Base-by-base conservation (phyloP, 371 early-diverging fungal genomes). In the Rhizopus stolonifer region DNA sequence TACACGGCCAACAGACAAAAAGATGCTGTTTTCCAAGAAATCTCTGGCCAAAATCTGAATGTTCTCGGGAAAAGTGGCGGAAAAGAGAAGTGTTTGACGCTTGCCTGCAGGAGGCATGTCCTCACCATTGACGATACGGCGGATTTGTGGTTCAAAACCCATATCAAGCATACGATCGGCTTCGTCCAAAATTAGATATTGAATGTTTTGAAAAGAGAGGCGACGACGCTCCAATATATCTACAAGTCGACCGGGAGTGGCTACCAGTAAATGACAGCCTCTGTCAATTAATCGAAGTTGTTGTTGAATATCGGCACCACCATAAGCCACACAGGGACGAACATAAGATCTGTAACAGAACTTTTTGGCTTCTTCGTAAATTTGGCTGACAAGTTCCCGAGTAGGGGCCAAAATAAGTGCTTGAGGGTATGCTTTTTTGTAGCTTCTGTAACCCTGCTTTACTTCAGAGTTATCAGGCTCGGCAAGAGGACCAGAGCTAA, bases 131-230 rank as follows among this genome's bases (percentile, higher is more conserved):
- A 99, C 97, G 60, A 99, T 93, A 31, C 92, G 90, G 51, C 99
- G 86, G 59, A 99, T 98, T 73, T 99, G 99, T 29, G 95, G 94
- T 71, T 98, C 98, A 77, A 99, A 99, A 50, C 99, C 99, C 97
- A 97, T 98, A 65, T 99, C 99, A 36, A 98, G 83, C 94, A 98
- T 95, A 57, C 99, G 90, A 77, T 99, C 99, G 19, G 99, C 99
- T 77, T 99, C 99, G 70, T 99, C 99, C 17, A 99, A 75, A 5
- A 99, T 95, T 25, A 99, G 74, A 64, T 92, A 96, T 47, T 83
- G 78, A 59, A 95, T 81, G 48, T 81, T 80, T 31, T 79, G 65
- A 24, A 97, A 82, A 24, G 91, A 90, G 34, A 98, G 72, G 43
- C 87, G 85, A 11, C 90, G 89, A 49, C 96, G 91, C 69, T 96